Evolutionary conservation across 1,284 basidiomycete genomes (phyloP), one percentile per base, ranked within the genome.

Genomic region (Acaromyces ingoldii): DNA sequence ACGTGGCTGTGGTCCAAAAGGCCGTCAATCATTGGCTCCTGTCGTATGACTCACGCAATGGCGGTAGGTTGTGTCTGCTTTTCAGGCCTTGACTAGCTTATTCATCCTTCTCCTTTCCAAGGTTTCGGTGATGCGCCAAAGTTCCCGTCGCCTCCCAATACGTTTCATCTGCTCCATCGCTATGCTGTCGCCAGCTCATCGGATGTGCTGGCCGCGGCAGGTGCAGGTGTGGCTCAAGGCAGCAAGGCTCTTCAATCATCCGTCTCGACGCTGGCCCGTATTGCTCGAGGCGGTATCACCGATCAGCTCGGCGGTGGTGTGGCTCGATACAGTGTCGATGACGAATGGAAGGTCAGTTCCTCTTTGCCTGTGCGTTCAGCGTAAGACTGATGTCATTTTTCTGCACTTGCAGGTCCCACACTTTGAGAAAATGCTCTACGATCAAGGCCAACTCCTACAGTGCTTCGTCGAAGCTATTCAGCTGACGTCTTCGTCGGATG

Each of bases 381-480:
- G n/a, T n/a, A n/a, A n/a, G n/a, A n/a, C n/a, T n/a, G n/a, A n/a
- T n/a, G n/a, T n/a, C n/a, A n/a, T n/a, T n/a, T n/a, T n/a, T n/a
- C n/a, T n/a, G n/a, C n/a, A n/a, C n/a, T n/a, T n/a, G n/a, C n/a
- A n/a, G n/a, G 77, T 80, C 2, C 79, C 79, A 4, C 79, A 80
- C 59, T 80, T 80, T 56, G 79, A 80, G 57, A 80, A 80, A 67
- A 80, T 80, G 79, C 73, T 80, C 21, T 80, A 80, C 58, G 79
- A 80, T 55, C 75, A 80, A 60, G 79, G 76, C 1, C 79, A 80
- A 56, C 63, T 79, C 0, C 66, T 73, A 0, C 33, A 51, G 1
- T 43, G 59, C 1, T 74, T 76, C 2, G 46, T 73, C 3, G 70
- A 77, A 40, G 72, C 74, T 44, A 62, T 70, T 3, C 51, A 55